phyloP scores from a whole-genome alignment of 305 asterid genomes.

The Stenogyne calaminthoides region DNA sequence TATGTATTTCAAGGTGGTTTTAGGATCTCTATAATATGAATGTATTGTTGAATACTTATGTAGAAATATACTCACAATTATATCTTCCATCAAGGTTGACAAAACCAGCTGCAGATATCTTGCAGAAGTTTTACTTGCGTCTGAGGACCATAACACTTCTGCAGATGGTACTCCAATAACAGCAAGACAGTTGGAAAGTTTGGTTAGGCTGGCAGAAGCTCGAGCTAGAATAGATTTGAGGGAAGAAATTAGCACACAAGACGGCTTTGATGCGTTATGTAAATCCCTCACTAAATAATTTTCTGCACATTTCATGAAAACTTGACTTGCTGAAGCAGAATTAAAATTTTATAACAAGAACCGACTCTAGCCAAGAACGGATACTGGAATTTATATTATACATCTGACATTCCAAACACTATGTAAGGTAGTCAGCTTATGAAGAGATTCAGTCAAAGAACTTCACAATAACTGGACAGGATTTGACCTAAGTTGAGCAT shows the following conservation, averaged over 20 bases:
- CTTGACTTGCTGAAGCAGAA: not conserved
- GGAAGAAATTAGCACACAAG: conserved; percentile 82
- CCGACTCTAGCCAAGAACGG: not conserved
- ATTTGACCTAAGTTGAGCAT: not conserved
- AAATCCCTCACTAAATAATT: too few relatives aligned
- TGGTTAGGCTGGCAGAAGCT: conserved; percentile 95
- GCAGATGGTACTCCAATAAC: conserved; percentile 97
- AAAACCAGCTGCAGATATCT: conserved; percentile 89
- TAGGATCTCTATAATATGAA: conserved; percentile 18
- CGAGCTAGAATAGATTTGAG: conserved; percentile 95
- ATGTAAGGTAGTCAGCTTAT: not conserved
- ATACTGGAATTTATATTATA: not conserved
- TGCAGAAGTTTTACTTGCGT: conserved; percentile 86
- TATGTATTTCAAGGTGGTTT: conserved; percentile 77
- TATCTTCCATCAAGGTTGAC: conserved; percentile 70
- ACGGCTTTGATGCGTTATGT: conserved; percentile 72
- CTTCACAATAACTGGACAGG: not conserved
- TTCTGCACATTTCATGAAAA: too few relatives aligned
- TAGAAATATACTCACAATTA: conserved; percentile 24
- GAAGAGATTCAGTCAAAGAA: not conserved
- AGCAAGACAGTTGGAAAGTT: conserved; percentile 96
- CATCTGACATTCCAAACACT: not conserved
- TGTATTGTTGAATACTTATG: conserved; percentile 17
- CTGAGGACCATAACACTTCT: conserved; percentile 78
- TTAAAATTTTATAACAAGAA: not conserved